Evolutionary conservation across 1,139 yeast genomes (phyloP).

Genomic region (Magnusiomyces sp.): DNA sequence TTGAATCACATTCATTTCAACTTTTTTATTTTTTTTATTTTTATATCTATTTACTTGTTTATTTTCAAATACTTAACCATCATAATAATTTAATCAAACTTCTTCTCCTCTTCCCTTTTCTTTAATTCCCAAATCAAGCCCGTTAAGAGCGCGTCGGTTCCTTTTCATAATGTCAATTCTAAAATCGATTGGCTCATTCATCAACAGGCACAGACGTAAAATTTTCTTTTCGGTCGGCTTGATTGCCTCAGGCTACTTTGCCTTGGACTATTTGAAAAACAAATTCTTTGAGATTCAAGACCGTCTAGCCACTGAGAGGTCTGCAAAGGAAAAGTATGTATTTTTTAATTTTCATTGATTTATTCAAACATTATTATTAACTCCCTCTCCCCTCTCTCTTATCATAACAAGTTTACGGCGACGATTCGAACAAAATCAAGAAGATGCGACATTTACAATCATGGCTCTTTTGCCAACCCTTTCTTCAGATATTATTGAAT

Average conservation of each 20-base stretch:
- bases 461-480: slow-evolving; percentile 76
- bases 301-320: slow-evolving; percentile 61
- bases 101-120: too few relatives aligned
- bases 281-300: slow-evolving; percentile 61
- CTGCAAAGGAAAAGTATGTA: slow-evolving; percentile 48
- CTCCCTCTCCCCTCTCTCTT: background rate
- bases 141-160: too few relatives aligned
- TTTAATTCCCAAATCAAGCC: too few relatives aligned
- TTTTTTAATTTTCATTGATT: background rate
- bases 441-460: slow-evolving; percentile 80
- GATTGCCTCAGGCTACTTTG: slow-evolving; percentile 49
- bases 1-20: too few relatives aligned
- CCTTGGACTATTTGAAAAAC: slow-evolving; percentile 49
- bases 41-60: too few relatives aligned
- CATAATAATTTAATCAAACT: too few relatives aligned
- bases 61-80: too few relatives aligned
- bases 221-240: slow-evolving; percentile 51
- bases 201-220: slow-evolving; percentile 55
- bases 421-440: slow-evolving; percentile 84
- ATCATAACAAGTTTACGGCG: slow-evolving; percentile 27
- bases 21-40: too few relatives aligned
- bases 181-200: slow-evolving; percentile 43
- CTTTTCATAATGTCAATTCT: slow-evolving; percentile 41
- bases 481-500: slow-evolving; percentile 52
- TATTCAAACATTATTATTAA: background rate